Base-by-base conservation (phyloP, 345 rosid species). In the Populus simonii region DNA sequence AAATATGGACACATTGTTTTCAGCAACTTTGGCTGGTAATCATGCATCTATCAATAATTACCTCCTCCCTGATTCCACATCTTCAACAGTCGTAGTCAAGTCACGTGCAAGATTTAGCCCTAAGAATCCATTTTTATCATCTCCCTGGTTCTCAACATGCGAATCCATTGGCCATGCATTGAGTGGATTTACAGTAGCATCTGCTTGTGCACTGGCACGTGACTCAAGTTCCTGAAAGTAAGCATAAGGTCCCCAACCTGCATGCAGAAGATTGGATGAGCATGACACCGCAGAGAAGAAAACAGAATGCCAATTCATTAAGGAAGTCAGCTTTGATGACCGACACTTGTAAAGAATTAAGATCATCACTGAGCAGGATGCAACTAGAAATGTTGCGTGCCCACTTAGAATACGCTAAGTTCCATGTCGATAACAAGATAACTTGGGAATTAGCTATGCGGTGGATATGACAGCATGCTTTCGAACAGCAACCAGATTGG, bases 191-290 rank as follows among this genome's bases (percentile, higher is more conserved):
- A 36, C 78, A 75, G 78, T 78, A 73, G 57, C 77, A 16, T 68
- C 53, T 63, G 80, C 85, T 75, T 71, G 86, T 6, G 25, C 18
- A 53, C 39, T 57, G 57, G 72, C 57, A 27, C 74, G 36, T 4
- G 86, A 79, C 9, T 83, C 90, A 84, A 92, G 71, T 39, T 80
- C 83, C 31, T 79, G 84, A 51, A 92, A 92, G 83, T 89, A 92
- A 51, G 92, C 94, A 70, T 92, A 92, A 38, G 96, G 87, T 43
- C 92, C 91, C 91, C 92, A 92, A 69, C 89, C 94, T 90, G 68
- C 45, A 82, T 68, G 47, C 68, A 74, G 31, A 70, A 71, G 43
- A 67, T 73, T 25, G 63, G 71, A 68, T 67, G 49, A 65, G 66
- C 39, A 33, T 6, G 25, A 41, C 31, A 6, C 15, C 2, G 61